Conservation (phyloP, 192 early-diverging fungal species). For the Mortierella claussenii region DNA sequence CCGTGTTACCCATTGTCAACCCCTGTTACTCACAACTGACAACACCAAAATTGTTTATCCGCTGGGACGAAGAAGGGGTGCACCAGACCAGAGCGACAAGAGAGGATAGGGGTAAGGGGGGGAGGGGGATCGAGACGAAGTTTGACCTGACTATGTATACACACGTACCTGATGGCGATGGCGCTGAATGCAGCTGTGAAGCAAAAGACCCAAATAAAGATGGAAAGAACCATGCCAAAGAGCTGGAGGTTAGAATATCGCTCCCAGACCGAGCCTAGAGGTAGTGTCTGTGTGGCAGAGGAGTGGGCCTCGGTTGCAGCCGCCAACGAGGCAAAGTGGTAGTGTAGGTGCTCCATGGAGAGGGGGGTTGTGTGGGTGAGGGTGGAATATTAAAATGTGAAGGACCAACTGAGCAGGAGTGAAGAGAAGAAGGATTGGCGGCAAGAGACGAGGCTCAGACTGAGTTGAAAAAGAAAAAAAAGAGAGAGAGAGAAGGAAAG, state of each 20-base stretch:
- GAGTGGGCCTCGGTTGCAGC: slow-evolving; percentile 1
- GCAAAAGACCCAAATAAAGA: slow-evolving; percentile 49
- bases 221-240: slow-evolving; percentile 53
- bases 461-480: not conserved
- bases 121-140: not conserved
- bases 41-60: too few relatives aligned
- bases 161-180: slow-evolving; percentile 41
- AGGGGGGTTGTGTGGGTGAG: not conserved
- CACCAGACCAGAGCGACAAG: too few relatives aligned
- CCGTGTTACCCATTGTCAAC: too few relatives aligned
- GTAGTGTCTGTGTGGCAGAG: not conserved
- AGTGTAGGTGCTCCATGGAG: slow-evolving; percentile 16
- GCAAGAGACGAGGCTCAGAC: slow-evolving; percentile 2
- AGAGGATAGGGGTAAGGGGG: not conserved
- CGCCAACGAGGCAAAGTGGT: not conserved
- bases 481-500: slow-evolving; percentile 3
- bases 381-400: too few relatives aligned
- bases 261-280: slow-evolving; percentile 44
- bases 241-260: slow-evolving; percentile 47
- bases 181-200: slow-evolving; percentile 41
- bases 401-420: too few relatives aligned
- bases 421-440: too few relatives aligned
- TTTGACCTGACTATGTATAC: not conserved
- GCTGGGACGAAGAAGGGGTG: too few relatives aligned
- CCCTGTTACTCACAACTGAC: too few relatives aligned